Evolutionary conservation across 2,329 filamentous ascomycete genomes (phyloP).

Genomic region (Cladophialophora yegresii): DNA sequence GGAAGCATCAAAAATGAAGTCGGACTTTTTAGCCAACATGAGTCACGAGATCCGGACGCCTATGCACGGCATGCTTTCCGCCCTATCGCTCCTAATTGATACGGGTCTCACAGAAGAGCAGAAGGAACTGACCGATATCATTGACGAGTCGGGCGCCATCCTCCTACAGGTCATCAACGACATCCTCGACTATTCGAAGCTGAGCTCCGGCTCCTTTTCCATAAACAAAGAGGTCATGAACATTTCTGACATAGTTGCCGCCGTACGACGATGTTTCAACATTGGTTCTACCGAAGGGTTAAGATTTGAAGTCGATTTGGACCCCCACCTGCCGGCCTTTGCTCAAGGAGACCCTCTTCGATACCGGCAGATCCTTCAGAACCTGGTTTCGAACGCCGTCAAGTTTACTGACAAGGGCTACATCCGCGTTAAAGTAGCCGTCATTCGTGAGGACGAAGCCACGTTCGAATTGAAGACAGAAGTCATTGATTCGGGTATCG

Average conservation of each 20-base stretch:
- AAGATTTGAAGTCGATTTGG: constrained; percentile 43
- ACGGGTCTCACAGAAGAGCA: constrained; percentile 57
- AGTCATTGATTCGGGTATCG: constrained; percentile 59
- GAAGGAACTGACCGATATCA: constrained; percentile 58
- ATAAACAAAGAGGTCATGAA: constrained; percentile 43
- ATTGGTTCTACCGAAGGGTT: constrained; percentile 28
- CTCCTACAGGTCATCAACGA: constrained; percentile 65
- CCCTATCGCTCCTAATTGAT: constrained; percentile 59
- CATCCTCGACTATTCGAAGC: constrained; percentile 67
- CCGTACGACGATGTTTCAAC: constrained; percentile 28
- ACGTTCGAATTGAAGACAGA: constrained; percentile 46
- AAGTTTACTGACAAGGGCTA: constrained; percentile 63
- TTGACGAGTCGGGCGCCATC: constrained; percentile 61
- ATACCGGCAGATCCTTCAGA: constrained; percentile 64
- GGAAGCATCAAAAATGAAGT: constrained; percentile 64
- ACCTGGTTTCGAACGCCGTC: constrained; percentile 61
- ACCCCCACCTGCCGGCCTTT: constrained; percentile 50
- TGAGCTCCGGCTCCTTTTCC: constrained; percentile 57
- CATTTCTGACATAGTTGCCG: constrained; percentile 25
- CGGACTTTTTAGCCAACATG: constrained; percentile 65
- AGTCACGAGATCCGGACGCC: constrained; percentile 66
- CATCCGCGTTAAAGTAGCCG: constrained; percentile 46
- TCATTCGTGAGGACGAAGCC: constrained; percentile 33
- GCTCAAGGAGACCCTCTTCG: constrained; percentile 61
- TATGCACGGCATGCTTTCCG: constrained; percentile 64